Percentiles rank a stretch among this genome's conserved stretches.
These are phyloP conservation scores for Elsinoe arachidis DNA, from an alignment of 2,329 filamentous ascomycete species.

Conservation along the genomic window DNA sequence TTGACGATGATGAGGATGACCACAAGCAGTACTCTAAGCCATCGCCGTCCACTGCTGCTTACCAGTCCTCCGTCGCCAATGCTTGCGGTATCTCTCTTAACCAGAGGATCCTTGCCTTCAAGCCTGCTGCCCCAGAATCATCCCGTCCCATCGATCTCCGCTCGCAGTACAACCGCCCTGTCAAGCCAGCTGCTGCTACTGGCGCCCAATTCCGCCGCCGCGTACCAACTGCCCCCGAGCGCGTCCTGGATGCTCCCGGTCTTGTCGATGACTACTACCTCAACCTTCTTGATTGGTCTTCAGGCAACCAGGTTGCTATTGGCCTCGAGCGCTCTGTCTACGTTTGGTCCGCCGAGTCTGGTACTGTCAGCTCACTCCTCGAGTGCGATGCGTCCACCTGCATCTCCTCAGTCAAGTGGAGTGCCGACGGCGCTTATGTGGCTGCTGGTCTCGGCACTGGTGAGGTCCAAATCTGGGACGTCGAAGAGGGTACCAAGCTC, in stretches of 20 bases:
- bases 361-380: slow-evolving; percentile 77
- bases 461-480: slow-evolving; percentile 99
- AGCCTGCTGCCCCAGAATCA: slow-evolving; percentile 94
- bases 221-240: slow-evolving; percentile 88
- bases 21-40: slow-evolving; percentile 62
- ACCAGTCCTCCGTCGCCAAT: slow-evolving; percentile 81
- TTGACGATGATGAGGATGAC: slow-evolving; percentile 64
- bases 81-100: slow-evolving; percentile 90
- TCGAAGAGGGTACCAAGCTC: slow-evolving; percentile 87
- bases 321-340: slow-evolving; percentile 95
- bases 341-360: slow-evolving; percentile 94
- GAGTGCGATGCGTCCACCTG: slow-evolving; percentile 89
- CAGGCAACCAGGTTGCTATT: slow-evolving; percentile 94
- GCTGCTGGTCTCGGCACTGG: slow-evolving; percentile 89
- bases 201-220: slow-evolving; percentile 84
- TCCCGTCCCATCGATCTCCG: slow-evolving; percentile 96
- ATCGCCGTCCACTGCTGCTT: slow-evolving; percentile 79
- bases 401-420: slow-evolving; percentile 98
- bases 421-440: slow-evolving; percentile 91
- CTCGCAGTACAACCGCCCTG: slow-evolving; percentile 93
- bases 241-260: slow-evolving; percentile 90
- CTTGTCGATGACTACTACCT: slow-evolving; percentile 98
- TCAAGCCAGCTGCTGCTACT: slow-evolving; percentile 65
- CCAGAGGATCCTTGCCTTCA: slow-evolving; percentile 94
- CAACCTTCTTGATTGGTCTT: slow-evolving; percentile 97